Evolutionary conservation across 148 eudicot genomes (phyloP), one percentile per base, ranked within the genome.

Genomic region (Camellia granthamiana): DNA sequence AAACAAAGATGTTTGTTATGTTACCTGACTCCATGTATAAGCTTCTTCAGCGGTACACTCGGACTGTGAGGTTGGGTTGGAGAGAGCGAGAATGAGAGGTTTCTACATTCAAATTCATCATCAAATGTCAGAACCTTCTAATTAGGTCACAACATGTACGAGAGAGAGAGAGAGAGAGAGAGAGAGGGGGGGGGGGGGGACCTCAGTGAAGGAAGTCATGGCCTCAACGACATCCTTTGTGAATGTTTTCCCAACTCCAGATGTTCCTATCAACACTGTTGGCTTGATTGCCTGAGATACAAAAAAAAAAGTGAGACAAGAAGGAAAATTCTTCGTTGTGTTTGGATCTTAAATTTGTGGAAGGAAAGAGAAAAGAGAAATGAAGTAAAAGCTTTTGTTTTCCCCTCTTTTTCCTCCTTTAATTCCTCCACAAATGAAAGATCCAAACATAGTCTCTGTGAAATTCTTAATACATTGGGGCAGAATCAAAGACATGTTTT

Each of bases 21-120:
- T 88, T 83, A 91, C 98, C 94, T 91, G 77, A 79, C 89, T 90
- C 98, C 98, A 94, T 80, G 90, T 86, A 85, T 94, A 94, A 78
- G 98, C 98, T 83, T 94, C 95, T 88, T 94, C 98, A 16, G 98
- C 98, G 10, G 97, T 94, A 72, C 98, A 94, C 85, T 94, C 98
- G 8, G 98, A 85, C 79, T 94, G 98, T 12, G 98, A 87, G 41
- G 98, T 94, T 46, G 98, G 98, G 83, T 94, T 94, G 81, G 98
- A 94, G 56, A 94, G 87, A 77, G 98, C 97, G 62, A 94, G 89
- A 82, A 94, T 92, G 63, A 94, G 85, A 77, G 98, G 98, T 92
- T 90, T 94, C 98, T 94, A 80, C 88, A 87, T 56, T 38, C 71
- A 75, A 30, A 78, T 59, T 66, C 18, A 69, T n/a, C 65, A 85